Conservation (phyloP, 805 yeast genomes). For the Ogataea haglerorum region DNA sequence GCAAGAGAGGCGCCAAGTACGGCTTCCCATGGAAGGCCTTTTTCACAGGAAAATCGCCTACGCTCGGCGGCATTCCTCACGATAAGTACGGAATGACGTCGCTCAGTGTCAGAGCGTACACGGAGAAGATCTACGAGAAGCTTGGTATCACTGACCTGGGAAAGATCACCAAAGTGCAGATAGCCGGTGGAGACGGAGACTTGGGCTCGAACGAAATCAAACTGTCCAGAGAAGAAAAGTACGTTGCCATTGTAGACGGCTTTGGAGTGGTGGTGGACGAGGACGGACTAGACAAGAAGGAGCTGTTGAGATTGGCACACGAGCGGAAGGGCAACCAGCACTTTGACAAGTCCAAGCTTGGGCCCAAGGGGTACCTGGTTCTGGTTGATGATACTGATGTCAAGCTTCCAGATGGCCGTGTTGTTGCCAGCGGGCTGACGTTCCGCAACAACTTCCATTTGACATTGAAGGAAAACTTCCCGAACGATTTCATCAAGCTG, state of each 20-base stretch:
- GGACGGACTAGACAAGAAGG: slow-evolving; percentile 77
- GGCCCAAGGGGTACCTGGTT: slow-evolving; percentile 74
- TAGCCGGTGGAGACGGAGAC: slow-evolving; percentile 99
- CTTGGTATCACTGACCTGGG: slow-evolving; percentile 54
- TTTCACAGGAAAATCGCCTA: slow-evolving; percentile 92
- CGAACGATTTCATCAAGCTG: slow-evolving; percentile 59
- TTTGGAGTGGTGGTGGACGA: slow-evolving; percentile 95
- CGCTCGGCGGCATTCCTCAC: slow-evolving; percentile 96
- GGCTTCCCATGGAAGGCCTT: slow-evolving; percentile 81
- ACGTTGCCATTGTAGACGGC: slow-evolving; percentile 90
- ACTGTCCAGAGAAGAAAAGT: slow-evolving; percentile 76
- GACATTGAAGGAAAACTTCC: slow-evolving; percentile 59
- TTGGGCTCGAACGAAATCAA: slow-evolving; percentile 93
- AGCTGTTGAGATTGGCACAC: slow-evolving; percentile 74
- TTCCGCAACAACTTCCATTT: slow-evolving; percentile 92
- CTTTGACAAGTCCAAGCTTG: slow-evolving; percentile 64
- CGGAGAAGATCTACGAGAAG: slow-evolving; percentile 82
- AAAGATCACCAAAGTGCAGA: slow-evolving; percentile 76
- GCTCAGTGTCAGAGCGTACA: slow-evolving; percentile 87
- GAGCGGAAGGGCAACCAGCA: slow-evolving; percentile 69
- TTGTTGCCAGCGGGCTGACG: slow-evolving; percentile 77
- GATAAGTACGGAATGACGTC: slow-evolving; percentile 98
- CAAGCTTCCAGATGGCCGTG: slow-evolving; percentile 69
- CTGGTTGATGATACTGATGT: slow-evolving; percentile 82
- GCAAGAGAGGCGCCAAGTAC: slow-evolving; percentile 89